Evolutionary conservation across 345 rosid species (phyloP).

Genomic region (Sonneratia alba): DNA sequence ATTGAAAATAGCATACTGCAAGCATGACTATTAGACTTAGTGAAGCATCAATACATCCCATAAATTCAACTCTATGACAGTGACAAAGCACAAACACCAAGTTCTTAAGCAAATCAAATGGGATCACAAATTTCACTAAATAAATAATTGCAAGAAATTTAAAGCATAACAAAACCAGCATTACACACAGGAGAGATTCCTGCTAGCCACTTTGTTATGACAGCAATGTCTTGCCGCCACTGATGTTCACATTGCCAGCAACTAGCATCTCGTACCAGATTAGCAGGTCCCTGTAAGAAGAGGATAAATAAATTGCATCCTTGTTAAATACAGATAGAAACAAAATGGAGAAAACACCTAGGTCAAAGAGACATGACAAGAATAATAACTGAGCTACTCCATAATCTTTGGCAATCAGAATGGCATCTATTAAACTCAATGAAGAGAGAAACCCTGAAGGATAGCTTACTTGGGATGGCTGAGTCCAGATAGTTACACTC

Average conservation of each 20-base stretch:
- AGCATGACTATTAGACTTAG: not conserved
- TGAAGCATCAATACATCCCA: not conserved
- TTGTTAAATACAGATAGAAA: not conserved
- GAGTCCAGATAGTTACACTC: slow-evolving; percentile 94
- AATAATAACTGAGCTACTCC: not conserved
- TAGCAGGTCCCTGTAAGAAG: slow-evolving; percentile 64
- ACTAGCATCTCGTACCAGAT: slow-evolving; percentile 80
- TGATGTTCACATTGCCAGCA: slow-evolving; percentile 97
- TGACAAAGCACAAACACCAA: not conserved
- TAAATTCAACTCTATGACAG: not conserved
- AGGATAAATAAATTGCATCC: not conserved
- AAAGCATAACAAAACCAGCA: slow-evolving; percentile 6
- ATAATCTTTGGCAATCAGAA: not conserved
- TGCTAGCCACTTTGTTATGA: slow-evolving; percentile 89
- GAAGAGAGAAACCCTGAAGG: not conserved
- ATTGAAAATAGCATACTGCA: not conserved
- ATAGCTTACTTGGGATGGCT: slow-evolving; percentile 71
- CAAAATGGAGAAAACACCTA: not conserved
- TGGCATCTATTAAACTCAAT: not conserved
- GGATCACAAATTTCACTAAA: not conserved
- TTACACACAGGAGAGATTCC: slow-evolving; percentile 78
- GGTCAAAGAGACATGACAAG: not conserved
- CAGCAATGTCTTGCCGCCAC: slow-evolving; percentile 99
- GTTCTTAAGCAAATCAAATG: not conserved
- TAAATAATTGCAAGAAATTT: not conserved